phyloP scores from a whole-genome alignment of 2,329 filamentous ascomycete genomes.

The Penicillium brasilianum region DNA sequence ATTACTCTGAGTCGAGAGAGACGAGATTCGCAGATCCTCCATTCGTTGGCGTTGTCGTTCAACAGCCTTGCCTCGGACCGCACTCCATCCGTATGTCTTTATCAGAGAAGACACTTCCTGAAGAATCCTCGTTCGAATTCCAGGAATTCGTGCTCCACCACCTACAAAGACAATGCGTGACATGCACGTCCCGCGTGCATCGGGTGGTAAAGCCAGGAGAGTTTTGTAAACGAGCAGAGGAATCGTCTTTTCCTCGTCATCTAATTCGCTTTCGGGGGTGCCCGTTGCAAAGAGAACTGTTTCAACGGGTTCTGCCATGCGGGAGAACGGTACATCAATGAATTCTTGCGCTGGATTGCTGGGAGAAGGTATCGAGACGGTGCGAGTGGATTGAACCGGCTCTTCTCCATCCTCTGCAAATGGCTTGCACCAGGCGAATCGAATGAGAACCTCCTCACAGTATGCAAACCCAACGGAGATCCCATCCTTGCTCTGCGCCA shows the following conservation, averaged over 20 bases:
- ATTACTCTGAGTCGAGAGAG: slow-evolving; percentile 21
- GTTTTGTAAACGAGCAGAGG: slow-evolving; percentile 76
- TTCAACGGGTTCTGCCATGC: slow-evolving; percentile 76
- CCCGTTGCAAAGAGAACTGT: slow-evolving; percentile 70
- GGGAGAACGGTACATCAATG: slow-evolving; percentile 69
- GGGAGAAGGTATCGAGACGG: slow-evolving; percentile 52
- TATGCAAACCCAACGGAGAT: slow-evolving; percentile 71
- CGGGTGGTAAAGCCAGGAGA: slow-evolving; percentile 76
- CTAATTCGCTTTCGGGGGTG: slow-evolving; percentile 64
- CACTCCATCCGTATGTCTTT: slow-evolving; percentile 74
- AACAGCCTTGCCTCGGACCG: slow-evolving; percentile 71
- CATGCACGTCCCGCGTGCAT: slow-evolving; percentile 85
- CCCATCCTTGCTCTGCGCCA: slow-evolving; percentile 41
- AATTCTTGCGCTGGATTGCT: slow-evolving; percentile 48
- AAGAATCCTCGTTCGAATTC: slow-evolving; percentile 76
- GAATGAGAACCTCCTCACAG: slow-evolving; percentile 77
- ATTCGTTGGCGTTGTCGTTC: slow-evolving; percentile 55
- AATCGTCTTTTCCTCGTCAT: slow-evolving; percentile 84
- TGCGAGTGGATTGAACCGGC: slow-evolving; percentile 35
- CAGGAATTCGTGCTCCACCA: slow-evolving; percentile 77
- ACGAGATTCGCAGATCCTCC: slow-evolving; percentile 36
- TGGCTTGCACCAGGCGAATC: slow-evolving; percentile 75
- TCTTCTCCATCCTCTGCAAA: slow-evolving; percentile 13
- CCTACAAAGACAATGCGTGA: slow-evolving; percentile 86
- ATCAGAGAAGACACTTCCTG: slow-evolving; percentile 74